These are phyloP conservation scores for Microcyclosporella mali DNA, from an alignment of 2,329 filamentous ascomycete genomes.

Conservation along the genomic window DNA sequence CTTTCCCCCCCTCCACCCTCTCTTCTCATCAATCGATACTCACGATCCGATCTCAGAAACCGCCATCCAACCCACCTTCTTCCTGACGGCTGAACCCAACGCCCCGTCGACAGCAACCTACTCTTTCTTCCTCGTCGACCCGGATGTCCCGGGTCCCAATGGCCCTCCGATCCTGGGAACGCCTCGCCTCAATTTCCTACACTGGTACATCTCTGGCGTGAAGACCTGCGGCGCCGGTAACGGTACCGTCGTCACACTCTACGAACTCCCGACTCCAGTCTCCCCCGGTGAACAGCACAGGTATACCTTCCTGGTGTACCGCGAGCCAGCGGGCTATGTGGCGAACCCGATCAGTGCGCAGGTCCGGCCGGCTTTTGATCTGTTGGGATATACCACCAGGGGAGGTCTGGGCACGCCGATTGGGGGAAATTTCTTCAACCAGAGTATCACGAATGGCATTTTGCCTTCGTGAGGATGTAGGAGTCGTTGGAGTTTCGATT, in stretches of 20 bases:
- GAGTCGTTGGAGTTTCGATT: no score
- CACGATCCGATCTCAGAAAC: no score
- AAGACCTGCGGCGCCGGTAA: neutral
- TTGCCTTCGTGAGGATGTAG: no score
- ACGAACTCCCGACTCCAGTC: conserved; percentile 6
- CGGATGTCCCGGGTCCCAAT: conserved; percentile 11
- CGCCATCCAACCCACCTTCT: conserved; percentile 4
- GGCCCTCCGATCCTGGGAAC: conserved; percentile 6
- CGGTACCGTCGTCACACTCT: conserved; percentile 5
- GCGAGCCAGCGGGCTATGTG: conserved; percentile 9
- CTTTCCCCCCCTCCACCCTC: no score
- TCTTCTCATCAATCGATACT: no score
- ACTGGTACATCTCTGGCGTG: conserved; percentile 10
- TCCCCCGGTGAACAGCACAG: conserved; percentile 8
- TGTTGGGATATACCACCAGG: conserved; percentile 7
- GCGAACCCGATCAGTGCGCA: conserved; percentile 6
- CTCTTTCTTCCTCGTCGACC: conserved; percentile 12
- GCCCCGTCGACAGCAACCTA: conserved; percentile 2
- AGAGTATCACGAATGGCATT: conserved; percentile 5
- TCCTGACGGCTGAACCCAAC: conserved; percentile 3
- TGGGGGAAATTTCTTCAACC: conserved; percentile 5
- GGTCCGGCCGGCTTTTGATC: conserved; percentile 7
- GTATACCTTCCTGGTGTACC: conserved; percentile 9
- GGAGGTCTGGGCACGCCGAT: conserved; percentile 3
- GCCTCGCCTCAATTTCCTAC: conserved; percentile 11